These are phyloP conservation scores for Mortierella sp. DNA, from an alignment of 371 early-diverging fungal species.

Conservation along the genomic window DNA sequence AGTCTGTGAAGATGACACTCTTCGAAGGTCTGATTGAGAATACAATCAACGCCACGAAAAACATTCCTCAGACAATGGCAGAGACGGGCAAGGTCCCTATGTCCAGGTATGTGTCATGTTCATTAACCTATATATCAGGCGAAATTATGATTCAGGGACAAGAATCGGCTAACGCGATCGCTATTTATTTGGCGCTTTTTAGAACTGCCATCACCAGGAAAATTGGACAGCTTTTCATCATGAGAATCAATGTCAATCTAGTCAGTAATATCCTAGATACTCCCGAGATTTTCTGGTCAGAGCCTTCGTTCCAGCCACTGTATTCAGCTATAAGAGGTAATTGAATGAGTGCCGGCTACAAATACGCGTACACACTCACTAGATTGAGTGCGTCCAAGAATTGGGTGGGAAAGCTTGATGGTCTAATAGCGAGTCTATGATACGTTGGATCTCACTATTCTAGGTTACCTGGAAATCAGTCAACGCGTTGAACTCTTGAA, in stretches of 20 bases:
- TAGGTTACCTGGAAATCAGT: constrained; percentile 77
- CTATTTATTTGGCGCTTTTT: neutral
- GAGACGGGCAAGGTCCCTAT: constrained; percentile 82
- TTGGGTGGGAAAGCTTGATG: constrained; percentile 34
- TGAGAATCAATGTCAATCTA: constrained; percentile 91
- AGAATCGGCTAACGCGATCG: neutral
- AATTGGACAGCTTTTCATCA: constrained; percentile 84
- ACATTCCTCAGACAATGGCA: constrained; percentile 90
- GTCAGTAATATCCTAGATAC: constrained; percentile 88
- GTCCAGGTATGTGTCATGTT: constrained; percentile 40
- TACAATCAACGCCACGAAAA: constrained; percentile 86
- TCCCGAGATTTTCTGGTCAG: constrained; percentile 93
- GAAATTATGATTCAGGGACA: neutral
- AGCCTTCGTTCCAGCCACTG: constrained; percentile 84
- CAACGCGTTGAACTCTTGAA: constrained; percentile 74
- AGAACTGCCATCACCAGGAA: constrained; percentile 78
- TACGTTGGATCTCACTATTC: constrained; percentile 51
- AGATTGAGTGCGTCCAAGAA: too few species aligned
- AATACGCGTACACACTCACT: too few species aligned
- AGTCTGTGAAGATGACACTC: constrained; percentile 87
- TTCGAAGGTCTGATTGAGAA: constrained; percentile 87
- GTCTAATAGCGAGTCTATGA: constrained; percentile 59
- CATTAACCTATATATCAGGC: neutral
- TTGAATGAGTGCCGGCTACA: too few species aligned
- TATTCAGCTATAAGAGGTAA: constrained; percentile 81